Conservation (phyloP, 2,329 filamentous ascomycete species). For the Tothia fuscella region DNA sequence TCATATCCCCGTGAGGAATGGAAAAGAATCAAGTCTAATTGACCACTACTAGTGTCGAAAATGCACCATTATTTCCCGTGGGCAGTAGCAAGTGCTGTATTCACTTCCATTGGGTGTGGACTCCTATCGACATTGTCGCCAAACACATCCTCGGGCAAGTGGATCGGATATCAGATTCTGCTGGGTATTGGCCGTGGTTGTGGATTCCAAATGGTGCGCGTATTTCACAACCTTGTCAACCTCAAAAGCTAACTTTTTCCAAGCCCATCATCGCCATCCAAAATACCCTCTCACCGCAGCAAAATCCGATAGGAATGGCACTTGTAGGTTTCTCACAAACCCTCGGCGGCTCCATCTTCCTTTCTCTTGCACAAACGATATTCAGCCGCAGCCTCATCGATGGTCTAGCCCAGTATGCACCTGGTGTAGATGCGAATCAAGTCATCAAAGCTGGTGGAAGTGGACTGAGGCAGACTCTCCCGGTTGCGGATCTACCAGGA, state of each 20-base stretch:
- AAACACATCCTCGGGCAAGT: constrained; percentile 29
- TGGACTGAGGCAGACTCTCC: not conserved
- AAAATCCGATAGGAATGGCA: constrained; percentile 14
- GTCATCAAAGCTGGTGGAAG: constrained; percentile 27
- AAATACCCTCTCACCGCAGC: constrained; percentile 17
- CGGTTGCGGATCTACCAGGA: constrained; percentile 19
- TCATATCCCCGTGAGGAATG: not conserved
- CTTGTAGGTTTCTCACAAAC: constrained; percentile 33
- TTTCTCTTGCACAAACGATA: constrained; percentile 53
- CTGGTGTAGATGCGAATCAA: constrained; percentile 23
- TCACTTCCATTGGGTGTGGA: constrained; percentile 16
- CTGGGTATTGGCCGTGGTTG: constrained; percentile 36
- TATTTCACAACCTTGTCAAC: not conserved
- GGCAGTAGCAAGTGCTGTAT: constrained; percentile 20
- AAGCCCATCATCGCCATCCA: constrained; percentile 41
- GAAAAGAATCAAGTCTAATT: not conserved
- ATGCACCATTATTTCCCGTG: constrained; percentile 26
- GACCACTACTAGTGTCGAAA: constrained; percentile 13
- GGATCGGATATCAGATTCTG: constrained; percentile 44
- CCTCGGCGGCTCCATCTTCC: constrained; percentile 52
- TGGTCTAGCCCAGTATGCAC: constrained; percentile 35
- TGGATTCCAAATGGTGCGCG: constrained; percentile 35
- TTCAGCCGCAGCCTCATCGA: constrained; percentile 52
- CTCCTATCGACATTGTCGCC: constrained; percentile 24
- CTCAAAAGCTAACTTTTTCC: constrained; percentile 9